These are phyloP conservation scores for Trichosporon asahii DNA, from an alignment of 1,284 basidiomycete species.

Conservation along the genomic window DNA sequence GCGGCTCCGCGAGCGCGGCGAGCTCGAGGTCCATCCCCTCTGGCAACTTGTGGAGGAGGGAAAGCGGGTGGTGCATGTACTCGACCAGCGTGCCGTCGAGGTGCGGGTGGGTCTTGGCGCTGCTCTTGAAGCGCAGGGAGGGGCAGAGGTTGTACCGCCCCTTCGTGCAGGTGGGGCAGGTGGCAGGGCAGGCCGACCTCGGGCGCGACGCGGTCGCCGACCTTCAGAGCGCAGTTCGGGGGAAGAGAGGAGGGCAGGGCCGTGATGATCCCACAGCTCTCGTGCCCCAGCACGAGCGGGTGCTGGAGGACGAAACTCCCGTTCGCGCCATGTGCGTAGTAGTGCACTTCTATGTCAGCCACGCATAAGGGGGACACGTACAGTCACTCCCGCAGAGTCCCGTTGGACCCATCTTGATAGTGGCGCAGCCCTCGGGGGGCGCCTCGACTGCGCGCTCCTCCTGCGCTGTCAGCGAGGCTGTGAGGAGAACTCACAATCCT, in stretches of 20 bases:
- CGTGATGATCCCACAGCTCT: constrained; percentile 69
- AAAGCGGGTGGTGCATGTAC: constrained; percentile 80
- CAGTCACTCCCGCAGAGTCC: constrained; percentile 89
- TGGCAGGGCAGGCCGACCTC: constrained; percentile 88
- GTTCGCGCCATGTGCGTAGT: constrained; percentile 82
- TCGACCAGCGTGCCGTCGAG: constrained; percentile 86
- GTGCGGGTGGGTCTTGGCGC: constrained; percentile 89
- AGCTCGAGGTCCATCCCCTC: constrained; percentile 69
- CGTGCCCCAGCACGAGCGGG: constrained; percentile 88
- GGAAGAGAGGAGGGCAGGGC: constrained; percentile 37
- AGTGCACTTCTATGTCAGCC: constrained; percentile 65
- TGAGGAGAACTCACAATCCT: constrained; percentile 48
- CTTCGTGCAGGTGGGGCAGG: constrained; percentile 55
- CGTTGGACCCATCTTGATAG: constrained; percentile 63
- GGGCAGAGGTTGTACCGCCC: constrained; percentile 95
- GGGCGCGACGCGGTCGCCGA: constrained; percentile 88
- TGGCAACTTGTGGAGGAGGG: constrained; percentile 82
- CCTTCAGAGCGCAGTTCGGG: constrained; percentile 54
- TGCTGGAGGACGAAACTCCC: constrained; percentile 78
- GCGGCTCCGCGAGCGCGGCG: constrained; percentile 84
- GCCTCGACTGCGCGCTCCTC: constrained; percentile 46
- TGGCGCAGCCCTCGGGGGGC: constrained; percentile 47
- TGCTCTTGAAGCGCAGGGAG: constrained; percentile 75
- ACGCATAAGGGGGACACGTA: too few species aligned
- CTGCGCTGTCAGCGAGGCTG: constrained; percentile 29